Conservation (phyloP, 768 basidiomycete species). For the Exsudoporus frostii region DNA sequence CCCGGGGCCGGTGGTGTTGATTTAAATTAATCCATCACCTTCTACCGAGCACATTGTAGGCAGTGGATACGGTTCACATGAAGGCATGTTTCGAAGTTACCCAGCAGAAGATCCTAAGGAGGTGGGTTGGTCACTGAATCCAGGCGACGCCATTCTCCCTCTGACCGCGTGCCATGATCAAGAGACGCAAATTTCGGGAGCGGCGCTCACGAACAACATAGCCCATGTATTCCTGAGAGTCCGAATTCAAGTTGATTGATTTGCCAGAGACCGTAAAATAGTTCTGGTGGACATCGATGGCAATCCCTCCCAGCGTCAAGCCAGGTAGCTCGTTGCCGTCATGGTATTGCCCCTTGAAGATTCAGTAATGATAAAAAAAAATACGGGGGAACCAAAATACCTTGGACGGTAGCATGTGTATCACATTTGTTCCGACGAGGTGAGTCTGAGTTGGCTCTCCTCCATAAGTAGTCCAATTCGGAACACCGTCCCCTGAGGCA, state of each 20-base stretch:
- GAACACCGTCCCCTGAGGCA: background rate
- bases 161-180: slow-evolving; percentile 37
- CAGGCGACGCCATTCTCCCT: no score
- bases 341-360: slow-evolving; percentile 34
- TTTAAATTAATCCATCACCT: no score
- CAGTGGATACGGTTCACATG: no score
- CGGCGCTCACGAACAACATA: slow-evolving; percentile 45
- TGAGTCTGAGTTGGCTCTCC: no score
- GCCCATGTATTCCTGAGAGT: slow-evolving; percentile 33
- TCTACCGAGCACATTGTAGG: no score
- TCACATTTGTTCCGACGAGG: no score
- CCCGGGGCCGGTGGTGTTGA: no score
- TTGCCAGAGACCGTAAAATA: slow-evolving; percentile 49
- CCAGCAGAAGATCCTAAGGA: no score
- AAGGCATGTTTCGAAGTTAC: no score
- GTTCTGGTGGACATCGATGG: slow-evolving; percentile 46
- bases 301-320: slow-evolving; percentile 45
- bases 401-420: slow-evolving; percentile 28
- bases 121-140: no score
- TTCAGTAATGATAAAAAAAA: background rate
- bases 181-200: slow-evolving; percentile 45
- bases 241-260: slow-evolving; percentile 27
- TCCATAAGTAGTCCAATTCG: no score
- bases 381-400: background rate
- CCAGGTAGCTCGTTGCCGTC: slow-evolving; percentile 57